Conservation (phyloP, 257 asterid genomes). For the Nicotiana paniculata region DNA sequence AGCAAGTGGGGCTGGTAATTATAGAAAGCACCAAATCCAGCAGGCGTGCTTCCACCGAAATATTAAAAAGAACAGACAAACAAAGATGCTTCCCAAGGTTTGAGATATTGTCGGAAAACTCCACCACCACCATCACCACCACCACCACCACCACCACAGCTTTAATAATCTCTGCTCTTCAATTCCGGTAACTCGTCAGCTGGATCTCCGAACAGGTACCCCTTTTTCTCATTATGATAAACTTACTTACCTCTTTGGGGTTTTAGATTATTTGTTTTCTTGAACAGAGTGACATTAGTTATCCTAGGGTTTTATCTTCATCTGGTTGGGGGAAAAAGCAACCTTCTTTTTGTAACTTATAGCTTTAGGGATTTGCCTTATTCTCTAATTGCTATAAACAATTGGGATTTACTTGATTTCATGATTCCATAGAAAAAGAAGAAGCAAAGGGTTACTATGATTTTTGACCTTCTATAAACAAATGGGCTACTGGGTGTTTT, state of each 20-base stretch:
- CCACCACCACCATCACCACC: background rate
- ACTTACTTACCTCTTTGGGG: background rate
- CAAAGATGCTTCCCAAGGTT: conserved; percentile 6
- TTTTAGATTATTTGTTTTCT: background rate
- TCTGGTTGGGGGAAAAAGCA: background rate
- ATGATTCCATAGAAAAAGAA: background rate
- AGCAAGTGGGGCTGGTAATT: background rate
- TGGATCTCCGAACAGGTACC: conserved; percentile 1
- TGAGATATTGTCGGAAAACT: conserved; percentile 1
- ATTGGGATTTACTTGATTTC: background rate
- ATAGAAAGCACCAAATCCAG: background rate
- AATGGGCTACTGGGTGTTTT: background rate
- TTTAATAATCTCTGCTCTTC: background rate
- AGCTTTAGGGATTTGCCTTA: background rate
- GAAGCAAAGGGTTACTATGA: background rate
- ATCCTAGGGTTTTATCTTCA: background rate
- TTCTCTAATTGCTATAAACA: background rate
- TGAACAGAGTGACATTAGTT: background rate
- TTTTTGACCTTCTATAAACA: background rate
- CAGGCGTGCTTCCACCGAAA: background rate
- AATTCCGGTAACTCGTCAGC: background rate
- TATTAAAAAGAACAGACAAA: background rate
- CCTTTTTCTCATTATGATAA: background rate
- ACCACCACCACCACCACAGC: background rate
- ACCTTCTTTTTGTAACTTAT: background rate